A percentile compares a stretch with the other conserved stretches of the same genome.
These are phyloP conservation scores for Hortaea werneckii DNA, from an alignment of 2,329 filamentous ascomycete genomes.

Conservation along the genomic window DNA sequence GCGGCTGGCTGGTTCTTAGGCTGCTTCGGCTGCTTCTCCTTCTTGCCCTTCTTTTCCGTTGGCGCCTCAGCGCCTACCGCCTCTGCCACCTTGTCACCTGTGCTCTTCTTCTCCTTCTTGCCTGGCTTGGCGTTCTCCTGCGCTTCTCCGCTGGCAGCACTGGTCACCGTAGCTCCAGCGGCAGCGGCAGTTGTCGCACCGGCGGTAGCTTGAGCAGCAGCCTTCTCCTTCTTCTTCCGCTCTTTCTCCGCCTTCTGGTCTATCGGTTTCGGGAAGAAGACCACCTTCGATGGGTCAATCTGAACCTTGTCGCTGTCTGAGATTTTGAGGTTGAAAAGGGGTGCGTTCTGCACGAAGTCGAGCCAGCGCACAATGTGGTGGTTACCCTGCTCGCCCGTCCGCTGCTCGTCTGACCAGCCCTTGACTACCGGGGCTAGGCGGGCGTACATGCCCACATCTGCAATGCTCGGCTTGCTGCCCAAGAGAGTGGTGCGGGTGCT, in stretches of 20 bases:
- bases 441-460: slow-evolving; percentile 75
- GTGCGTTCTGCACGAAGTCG: slow-evolving; percentile 89
- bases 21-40: slow-evolving; percentile 73
- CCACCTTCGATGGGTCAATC: slow-evolving; percentile 69
- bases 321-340: slow-evolving; percentile 58
- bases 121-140: slow-evolving; percentile 36
- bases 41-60: slow-evolving; percentile 54
- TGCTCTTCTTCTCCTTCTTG: slow-evolving; percentile 28
- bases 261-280: slow-evolving; percentile 78
- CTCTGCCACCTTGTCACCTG: slow-evolving; percentile 40
- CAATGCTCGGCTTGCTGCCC: slow-evolving; percentile 78
- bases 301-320: slow-evolving; percentile 63
- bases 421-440: slow-evolving; percentile 66
- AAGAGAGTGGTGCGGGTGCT: slow-evolving; percentile 81
- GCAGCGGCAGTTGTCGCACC: slow-evolving; percentile 38
- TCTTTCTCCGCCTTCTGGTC: slow-evolving; percentile 95
- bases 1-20: slow-evolving; percentile 49
- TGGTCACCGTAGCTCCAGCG: slow-evolving; percentile 32
- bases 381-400: slow-evolving; percentile 78
- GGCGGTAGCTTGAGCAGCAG: slow-evolving; percentile 44
- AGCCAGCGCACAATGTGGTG: slow-evolving; percentile 85
- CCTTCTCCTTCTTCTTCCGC: slow-evolving; percentile 92
- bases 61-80: slow-evolving; percentile 35
- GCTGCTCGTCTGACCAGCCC: slow-evolving; percentile 73
- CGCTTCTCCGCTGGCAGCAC: slow-evolving; percentile 31